Base-by-base conservation (phyloP, 768 basidiomycete species). In the Suillus paluster region DNA sequence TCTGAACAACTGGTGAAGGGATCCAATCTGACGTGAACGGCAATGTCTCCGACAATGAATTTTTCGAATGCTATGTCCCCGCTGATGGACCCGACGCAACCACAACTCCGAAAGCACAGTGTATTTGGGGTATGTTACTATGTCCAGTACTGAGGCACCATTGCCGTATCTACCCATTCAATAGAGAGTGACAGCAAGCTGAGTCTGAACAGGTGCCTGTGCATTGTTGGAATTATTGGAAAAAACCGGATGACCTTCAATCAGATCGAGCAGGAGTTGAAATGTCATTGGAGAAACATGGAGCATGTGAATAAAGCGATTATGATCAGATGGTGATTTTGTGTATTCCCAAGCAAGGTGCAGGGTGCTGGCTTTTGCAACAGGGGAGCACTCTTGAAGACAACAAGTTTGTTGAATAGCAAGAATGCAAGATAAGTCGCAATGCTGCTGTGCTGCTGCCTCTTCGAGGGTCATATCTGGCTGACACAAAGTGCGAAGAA, bases 161-260 rank as follows among this genome's bases (percentile, higher is more conserved):
- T 77, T 76, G 19, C 76, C 71, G 66, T 69, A 72, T 33, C 64
- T 57, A 0, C 75, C 75, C 61, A 73, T 61, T 21, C 69, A 61
- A 66, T 64, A 74, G 9, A 78, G 67, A 9, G 70, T 65, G 11
- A 76, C 68, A 11, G 73, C 74, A 3, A 77, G 64, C 56, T 78
- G 76, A 2, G 59, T 44, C 19, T 71, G 64, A 2, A 76, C 74
- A 15, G 76, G 72, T 2, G 69, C 58, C 58, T 78, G 77, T 1
- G 69, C 57, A 12, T 63, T 54, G 48, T 74, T 71, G 4, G 72
- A 75, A 21, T 69, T 61, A 58, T 71, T 76, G 41, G 41, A 42
- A 42, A 42, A 42, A n/a, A 42, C 41, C 4, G 8, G 41, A 42
- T 76, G 70, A 39, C 71, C 62, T 53, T 76, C 62, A 38, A 77